These are phyloP conservation scores for Hypomontagnella submonticulosa DNA, from an alignment of 495 filamentous ascomycete genomes.

Conservation along the genomic window DNA sequence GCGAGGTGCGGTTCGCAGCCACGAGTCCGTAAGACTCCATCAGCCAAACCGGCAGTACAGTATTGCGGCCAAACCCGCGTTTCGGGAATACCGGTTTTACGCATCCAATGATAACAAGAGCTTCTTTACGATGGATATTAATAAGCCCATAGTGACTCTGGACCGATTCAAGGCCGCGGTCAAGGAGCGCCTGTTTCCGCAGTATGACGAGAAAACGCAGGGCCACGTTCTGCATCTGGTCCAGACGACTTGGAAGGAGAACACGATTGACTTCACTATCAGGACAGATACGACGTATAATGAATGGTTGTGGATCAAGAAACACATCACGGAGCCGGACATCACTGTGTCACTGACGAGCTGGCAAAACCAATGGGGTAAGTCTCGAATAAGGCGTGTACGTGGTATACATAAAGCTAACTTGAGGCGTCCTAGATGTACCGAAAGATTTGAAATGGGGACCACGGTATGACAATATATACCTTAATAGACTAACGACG, in stretches of 20 bases:
- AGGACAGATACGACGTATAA: conserved; percentile 28
- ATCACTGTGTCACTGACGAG: conserved; percentile 26
- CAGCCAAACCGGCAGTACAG: background rate
- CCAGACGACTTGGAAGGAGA: conserved; percentile 14
- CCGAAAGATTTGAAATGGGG: conserved; percentile 22
- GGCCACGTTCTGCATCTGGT: conserved; percentile 21
- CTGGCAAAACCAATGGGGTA: conserved; percentile 31
- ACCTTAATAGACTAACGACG: conserved; percentile 1
- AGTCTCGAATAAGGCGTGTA: conserved; percentile 27
- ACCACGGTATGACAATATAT: conserved; percentile 16
- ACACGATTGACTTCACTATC: conserved; percentile 29
- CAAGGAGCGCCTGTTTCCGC: conserved; percentile 6
- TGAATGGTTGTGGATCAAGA: conserved; percentile 41
- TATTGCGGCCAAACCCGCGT: conserved; percentile 27
- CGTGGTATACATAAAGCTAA: conserved; percentile 5
- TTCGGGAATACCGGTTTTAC: conserved; percentile 6
- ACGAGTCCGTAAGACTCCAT: conserved; percentile 5
- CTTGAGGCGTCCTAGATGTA: conserved; percentile 13
- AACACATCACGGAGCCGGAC: conserved; percentile 39
- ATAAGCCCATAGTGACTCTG: background rate
- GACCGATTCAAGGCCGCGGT: conserved; percentile 15
- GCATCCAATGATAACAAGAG: background rate
- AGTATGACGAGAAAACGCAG: background rate
- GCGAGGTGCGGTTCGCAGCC: background rate
- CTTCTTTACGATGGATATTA: conserved; percentile 1